Conservation (phyloP, 2,329 filamentous ascomycete genomes). For the Samsoniella hepiali region DNA sequence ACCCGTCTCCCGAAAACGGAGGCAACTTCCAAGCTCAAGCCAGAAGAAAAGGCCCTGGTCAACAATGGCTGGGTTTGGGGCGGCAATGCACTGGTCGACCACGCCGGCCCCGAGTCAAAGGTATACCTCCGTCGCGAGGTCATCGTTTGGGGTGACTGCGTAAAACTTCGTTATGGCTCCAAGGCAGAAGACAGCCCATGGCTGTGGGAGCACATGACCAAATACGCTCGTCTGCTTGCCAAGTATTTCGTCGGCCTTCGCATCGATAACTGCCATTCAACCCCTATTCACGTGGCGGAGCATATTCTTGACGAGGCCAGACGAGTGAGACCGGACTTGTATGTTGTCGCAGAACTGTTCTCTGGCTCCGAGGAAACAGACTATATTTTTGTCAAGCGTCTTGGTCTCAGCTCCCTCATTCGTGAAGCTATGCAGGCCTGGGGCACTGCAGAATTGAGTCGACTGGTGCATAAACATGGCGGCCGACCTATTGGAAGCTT, state of each 20-base stretch:
- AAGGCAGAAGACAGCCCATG: constrained; percentile 82
- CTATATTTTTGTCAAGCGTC: constrained; percentile 88
- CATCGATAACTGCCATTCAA: constrained; percentile 98
- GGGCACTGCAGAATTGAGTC: constrained; percentile 89
- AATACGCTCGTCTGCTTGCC: constrained; percentile 87
- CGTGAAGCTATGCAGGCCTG: constrained; percentile 98
- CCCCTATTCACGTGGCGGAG: constrained; percentile 89
- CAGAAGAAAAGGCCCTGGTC: constrained; percentile 74
- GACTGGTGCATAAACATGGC: constrained; percentile 88
- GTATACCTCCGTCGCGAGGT: constrained; percentile 96
- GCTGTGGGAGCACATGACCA: constrained; percentile 93
- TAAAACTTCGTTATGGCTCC: constrained; percentile 88
- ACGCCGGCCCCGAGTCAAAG: constrained; percentile 82
- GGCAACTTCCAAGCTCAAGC: constrained; percentile 70
- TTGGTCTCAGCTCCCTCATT: constrained; percentile 88
- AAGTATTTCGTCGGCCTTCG: constrained; percentile 94
- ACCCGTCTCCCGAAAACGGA: constrained; percentile 80
- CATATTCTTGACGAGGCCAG: constrained; percentile 94
- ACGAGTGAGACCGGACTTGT: constrained; percentile 78
- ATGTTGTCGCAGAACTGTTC: constrained; percentile 92
- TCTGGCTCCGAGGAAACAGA: constrained; percentile 95
- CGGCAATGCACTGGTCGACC: constrained; percentile 88
- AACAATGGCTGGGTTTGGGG: constrained; percentile 99
- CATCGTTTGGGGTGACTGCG: constrained; percentile 97
- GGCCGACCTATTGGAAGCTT: constrained; percentile 96